A percentile compares a stretch with the other conserved stretches of the same genome.
Evolutionary conservation across 441 rosid genomes (phyloP).

Genomic region (Capsella rubella): DNA sequence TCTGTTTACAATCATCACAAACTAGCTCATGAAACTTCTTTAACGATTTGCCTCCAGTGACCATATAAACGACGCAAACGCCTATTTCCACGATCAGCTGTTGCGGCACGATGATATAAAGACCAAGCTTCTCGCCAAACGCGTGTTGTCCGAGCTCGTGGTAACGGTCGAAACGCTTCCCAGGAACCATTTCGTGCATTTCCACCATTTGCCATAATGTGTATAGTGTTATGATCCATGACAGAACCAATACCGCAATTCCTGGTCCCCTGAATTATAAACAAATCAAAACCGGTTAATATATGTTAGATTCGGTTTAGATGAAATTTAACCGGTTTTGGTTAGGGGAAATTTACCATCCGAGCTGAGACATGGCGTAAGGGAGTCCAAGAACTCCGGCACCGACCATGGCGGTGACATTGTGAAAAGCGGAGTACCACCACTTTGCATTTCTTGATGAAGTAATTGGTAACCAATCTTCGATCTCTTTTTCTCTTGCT

Average conservation of each 20-base stretch:
- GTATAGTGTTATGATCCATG: constrained; percentile 80
- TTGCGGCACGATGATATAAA: constrained; percentile 82
- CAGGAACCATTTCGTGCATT: constrained; percentile 87
- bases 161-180: constrained; percentile 77
- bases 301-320: constrained; percentile 2
- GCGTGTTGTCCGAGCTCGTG: constrained; percentile 84
- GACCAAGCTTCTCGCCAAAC: constrained; percentile 80
- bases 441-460: constrained; percentile 63
- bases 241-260: constrained; percentile 50
- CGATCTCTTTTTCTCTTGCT: constrained; percentile 52
- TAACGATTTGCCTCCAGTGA: constrained; percentile 82
- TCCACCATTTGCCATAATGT: constrained; percentile 97
- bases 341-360: constrained; percentile 45
- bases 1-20: constrained; percentile 61
- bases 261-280: constrained; percentile 72
- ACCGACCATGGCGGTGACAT: constrained; percentile 72
- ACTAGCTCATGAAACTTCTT: constrained; percentile 68
- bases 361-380: constrained; percentile 60
- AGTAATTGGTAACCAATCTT: constrained; percentile 66
- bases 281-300: constrained; percentile 1
- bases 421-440: constrained; percentile 71
- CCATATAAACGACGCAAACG: constrained; percentile 75
- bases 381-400: constrained; percentile 72
- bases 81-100: constrained; percentile 79
- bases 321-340: neutral